Base-by-base conservation (phyloP, 2,329 filamentous ascomycete species). In the Clarireedia sp. region DNA sequence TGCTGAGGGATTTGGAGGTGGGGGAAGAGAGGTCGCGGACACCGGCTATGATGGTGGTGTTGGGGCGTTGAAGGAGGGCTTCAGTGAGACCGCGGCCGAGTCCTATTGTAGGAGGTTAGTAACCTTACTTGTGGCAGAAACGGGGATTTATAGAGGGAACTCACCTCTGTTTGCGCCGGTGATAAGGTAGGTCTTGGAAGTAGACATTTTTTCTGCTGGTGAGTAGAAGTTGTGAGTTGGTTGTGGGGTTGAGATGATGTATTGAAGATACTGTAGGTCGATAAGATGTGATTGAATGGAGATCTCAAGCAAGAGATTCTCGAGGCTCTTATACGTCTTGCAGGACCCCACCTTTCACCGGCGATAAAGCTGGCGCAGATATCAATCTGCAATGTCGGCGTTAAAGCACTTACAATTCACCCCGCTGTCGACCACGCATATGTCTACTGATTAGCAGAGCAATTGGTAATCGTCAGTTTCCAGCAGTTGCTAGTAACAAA, bases 111-210 rank as follows among this genome's bases (percentile, higher is more conserved):
- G 17, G 38, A 1, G 2, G 14, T 36, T 36, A 14, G 9, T 44
- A 10, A 41, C 40, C 17, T 23, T 14, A 3, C 17, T 23, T 16
- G 5, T 16, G 33, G 44, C 14, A 4, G 29, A 17, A 5, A n/a
- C 21, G 14, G 12, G 12, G 29, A 3, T 12, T 3, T 17, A 6
- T 10, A n/a, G 17, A 29, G 5, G 21, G n/a, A 36, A 14, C 43
- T 17, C 8, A 46, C 72, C 72, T 29, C 72, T 64, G 56, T 68
- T 70, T n/a, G 67, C 69, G 48, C 72, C 72, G 2, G 70, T 72
- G 57, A 75, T 70, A 14, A 56, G 29, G 12, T 52, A 52, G 23
- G 26, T 52, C 26, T 45, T 46, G 12, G 19, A 21, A 19, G 29
- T 16, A 43, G 48, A 43, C 48, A 51, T 51, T 51, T 6, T 51